Evolutionary conservation across 2,329 filamentous ascomycete genomes (phyloP).

Genomic region (Aureobasidium pullulans): DNA sequence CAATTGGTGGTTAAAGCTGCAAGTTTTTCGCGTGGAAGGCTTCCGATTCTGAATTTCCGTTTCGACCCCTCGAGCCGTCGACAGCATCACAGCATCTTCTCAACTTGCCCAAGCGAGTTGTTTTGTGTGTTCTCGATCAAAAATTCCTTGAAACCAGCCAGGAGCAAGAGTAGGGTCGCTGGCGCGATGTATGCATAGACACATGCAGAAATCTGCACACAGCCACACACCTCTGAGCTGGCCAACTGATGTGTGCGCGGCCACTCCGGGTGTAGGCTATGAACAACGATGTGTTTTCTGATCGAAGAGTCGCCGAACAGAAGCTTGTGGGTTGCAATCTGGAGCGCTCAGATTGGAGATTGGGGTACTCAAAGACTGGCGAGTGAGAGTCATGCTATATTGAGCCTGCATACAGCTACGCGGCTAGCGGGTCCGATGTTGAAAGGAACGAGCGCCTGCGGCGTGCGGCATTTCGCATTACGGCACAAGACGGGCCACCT

Average conservation of each 20-base stretch:
- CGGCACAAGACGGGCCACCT: neutral
- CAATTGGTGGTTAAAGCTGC: conserved; percentile 1
- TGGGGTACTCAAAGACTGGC: neutral
- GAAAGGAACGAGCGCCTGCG: neutral
- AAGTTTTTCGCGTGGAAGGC: neutral
- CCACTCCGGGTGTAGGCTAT: neutral
- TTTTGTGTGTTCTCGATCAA: neutral
- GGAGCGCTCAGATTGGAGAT: neutral
- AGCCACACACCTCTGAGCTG: conserved; percentile 8
- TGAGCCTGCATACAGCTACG: conserved; percentile 4
- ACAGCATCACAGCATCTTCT: neutral
- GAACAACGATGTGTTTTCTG: neutral
- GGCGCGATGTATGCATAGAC: neutral
- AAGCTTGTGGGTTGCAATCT: neutral
- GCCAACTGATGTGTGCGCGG: neutral
- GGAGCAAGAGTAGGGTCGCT: neutral
- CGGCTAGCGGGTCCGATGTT: conserved; percentile 1
- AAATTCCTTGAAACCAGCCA: neutral
- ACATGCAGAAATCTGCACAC: conserved; percentile 3
- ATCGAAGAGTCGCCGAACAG: neutral
- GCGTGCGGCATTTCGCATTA: conserved; percentile 1
- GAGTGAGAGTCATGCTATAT: conserved; percentile 10
- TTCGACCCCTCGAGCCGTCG: neutral
- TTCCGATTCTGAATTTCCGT: neutral
- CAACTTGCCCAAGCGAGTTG: neutral